A percentile compares a stretch with the other conserved stretches of the same genome.
Conservation (phyloP, 1,284 basidiomycete genomes). For the Athelia psychrophila region DNA sequence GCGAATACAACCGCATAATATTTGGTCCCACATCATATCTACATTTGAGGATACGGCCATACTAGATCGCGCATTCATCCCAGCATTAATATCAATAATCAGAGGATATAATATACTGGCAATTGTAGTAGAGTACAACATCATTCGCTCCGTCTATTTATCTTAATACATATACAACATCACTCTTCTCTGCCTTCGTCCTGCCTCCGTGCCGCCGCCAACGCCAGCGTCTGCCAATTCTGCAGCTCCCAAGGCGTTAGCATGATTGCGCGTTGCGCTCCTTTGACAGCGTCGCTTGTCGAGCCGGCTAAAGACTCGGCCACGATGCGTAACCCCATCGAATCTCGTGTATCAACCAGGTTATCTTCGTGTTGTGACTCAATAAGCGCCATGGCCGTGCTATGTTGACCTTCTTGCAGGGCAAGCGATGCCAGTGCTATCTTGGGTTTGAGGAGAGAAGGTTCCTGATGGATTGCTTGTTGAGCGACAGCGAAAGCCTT, state of each 20-base stretch:
- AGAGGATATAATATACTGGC: not conserved
- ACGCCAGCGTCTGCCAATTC: slow-evolving; percentile 62
- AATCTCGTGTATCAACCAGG: slow-evolving; percentile 26
- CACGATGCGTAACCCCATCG: slow-evolving; percentile 44
- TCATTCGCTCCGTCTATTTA: too few species aligned
- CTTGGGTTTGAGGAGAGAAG: slow-evolving; percentile 45
- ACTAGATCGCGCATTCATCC: not conserved
- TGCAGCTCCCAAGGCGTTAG: slow-evolving; percentile 58
- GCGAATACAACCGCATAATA: not conserved
- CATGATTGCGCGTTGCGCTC: slow-evolving; percentile 67
- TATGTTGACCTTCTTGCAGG: slow-evolving; percentile 43
- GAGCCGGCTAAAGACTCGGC: slow-evolving; percentile 30
- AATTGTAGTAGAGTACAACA: too few species aligned
- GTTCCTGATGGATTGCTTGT: slow-evolving; percentile 54
- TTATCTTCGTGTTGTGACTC: slow-evolving; percentile 23
- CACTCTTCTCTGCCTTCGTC: not conserved
- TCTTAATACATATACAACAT: too few species aligned
- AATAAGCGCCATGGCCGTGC: slow-evolving; percentile 37
- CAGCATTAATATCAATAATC: not conserved
- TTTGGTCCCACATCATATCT: not conserved
- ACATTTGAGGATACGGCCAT: not conserved
- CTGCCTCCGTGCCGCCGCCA: slow-evolving; percentile 35
- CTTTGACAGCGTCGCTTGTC: slow-evolving; percentile 31
- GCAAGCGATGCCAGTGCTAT: slow-evolving; percentile 51
- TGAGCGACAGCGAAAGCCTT: slow-evolving; percentile 55